Evolutionary conservation across 768 basidiomycete genomes (phyloP), one percentile per base, ranked within the genome.

Genomic region (Trametopsis cervina): DNA sequence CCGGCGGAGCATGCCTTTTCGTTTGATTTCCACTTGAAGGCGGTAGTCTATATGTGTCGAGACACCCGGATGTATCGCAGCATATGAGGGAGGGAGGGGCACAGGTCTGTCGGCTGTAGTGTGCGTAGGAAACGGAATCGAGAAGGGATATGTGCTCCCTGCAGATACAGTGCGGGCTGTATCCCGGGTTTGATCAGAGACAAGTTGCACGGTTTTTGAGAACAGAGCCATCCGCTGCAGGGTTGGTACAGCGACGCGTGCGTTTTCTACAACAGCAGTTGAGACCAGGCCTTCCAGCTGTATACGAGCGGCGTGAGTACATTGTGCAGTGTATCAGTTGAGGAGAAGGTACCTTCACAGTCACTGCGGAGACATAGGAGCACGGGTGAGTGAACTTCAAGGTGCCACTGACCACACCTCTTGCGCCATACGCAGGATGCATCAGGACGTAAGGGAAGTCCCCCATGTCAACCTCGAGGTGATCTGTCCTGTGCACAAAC

Each of bases 371-470:
- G 4, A 74, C 63, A 36, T 67, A 64, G n/a, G 63, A 61, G 46
- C 65, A 65, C 20, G 62, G 59, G 36, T 63, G 63, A 17, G 52
- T 59, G 45, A 76, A 63, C 18, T 51, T 57, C 3, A 75, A 50
- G 21, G 60, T 50, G 15, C 74, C 75, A 27, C 71, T 65, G n/a
- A 75, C 64, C 15, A 57, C 56, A 7, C 67, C 70, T 22, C 69
- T 63, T 29, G 63, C 55, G 20, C 75, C 75, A 55, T 74, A 77
- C 15, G 64, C 63, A 9, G 75, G 73, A 20, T 64, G 57, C 39
- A 57, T 53, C 3, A 69, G 57, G 13, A 64, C 66, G 67, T 68
- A 71, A 15, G 64, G 59, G 37, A 67, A 67, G 23, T 62, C 61
- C 11, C 72, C 70, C 21, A 76, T 58, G 54, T 69, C 69, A 23